Evolutionary conservation across 768 basidiomycete genomes (phyloP).

Genomic region (Botryobasidium botryosum): DNA sequence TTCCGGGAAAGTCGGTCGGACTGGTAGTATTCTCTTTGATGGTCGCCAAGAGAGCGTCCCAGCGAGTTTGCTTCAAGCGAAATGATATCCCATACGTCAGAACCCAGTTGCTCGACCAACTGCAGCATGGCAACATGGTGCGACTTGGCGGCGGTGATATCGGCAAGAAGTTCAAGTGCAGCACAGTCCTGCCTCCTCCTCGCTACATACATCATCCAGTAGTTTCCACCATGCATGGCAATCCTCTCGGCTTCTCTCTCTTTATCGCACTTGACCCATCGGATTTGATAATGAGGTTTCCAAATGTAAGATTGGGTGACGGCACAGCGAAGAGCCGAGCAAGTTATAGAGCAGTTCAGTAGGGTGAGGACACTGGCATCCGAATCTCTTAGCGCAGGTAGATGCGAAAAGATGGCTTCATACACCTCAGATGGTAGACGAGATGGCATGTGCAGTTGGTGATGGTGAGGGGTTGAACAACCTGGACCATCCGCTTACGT

Average conservation of each 20-base stretch:
- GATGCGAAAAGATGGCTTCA: too few relatives aligned
- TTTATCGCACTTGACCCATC: too few relatives aligned
- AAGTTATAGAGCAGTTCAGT: too few relatives aligned
- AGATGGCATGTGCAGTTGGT: too few relatives aligned
- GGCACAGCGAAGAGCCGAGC: background rate
- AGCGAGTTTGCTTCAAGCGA: background rate
- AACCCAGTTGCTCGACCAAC: background rate
- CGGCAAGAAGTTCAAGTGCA: background rate
- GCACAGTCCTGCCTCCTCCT: background rate
- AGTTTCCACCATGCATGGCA: background rate
- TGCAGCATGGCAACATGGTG: background rate
- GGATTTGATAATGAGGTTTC: background rate
- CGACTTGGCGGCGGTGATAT: background rate
- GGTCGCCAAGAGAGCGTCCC: background rate
- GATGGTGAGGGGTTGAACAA: too few relatives aligned
- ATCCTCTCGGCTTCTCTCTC: background rate
- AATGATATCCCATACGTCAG: slow-evolving; percentile 1
- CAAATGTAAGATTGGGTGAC: slow-evolving; percentile 1
- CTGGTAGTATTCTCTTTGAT: too few relatives aligned
- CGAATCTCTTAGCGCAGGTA: too few relatives aligned
- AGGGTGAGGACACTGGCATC: too few relatives aligned
- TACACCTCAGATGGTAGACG: too few relatives aligned
- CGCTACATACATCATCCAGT: background rate
- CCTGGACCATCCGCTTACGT: too few relatives aligned
- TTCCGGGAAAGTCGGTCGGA: slow-evolving; percentile 1